Percentiles rank a stretch among this genome's conserved stretches.
phyloP scores from a whole-genome alignment of 768 basidiomycete species.

The Rickenella mellea region DNA sequence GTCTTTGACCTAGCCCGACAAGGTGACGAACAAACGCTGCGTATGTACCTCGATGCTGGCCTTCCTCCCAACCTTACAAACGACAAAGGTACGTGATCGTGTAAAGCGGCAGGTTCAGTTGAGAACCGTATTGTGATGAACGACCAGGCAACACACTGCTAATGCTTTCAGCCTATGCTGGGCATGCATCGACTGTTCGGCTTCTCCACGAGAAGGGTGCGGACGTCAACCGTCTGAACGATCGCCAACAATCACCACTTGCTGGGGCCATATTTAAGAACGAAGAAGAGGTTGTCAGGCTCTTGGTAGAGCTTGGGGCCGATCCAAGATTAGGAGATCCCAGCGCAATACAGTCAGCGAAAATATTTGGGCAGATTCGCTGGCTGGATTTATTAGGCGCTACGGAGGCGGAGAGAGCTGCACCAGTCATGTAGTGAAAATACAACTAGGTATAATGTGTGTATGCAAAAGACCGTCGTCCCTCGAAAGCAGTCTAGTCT shows the following conservation, averaged over 20 bases:
- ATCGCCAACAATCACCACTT: slow-evolving; percentile 61
- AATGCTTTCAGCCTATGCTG: slow-evolving; percentile 71
- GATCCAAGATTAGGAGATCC: slow-evolving; percentile 60
- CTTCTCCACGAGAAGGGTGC: slow-evolving; percentile 47
- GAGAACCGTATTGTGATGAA: background rate
- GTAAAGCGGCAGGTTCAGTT: background rate
- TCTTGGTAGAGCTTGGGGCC: slow-evolving; percentile 44
- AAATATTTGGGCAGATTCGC: slow-evolving; percentile 55
- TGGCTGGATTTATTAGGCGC: slow-evolving; percentile 49
- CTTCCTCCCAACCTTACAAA: slow-evolving; percentile 69
- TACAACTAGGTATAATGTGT: background rate
- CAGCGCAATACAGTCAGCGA: slow-evolving; percentile 57
- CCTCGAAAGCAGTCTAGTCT: too few species aligned
- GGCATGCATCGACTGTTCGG: slow-evolving; percentile 44
- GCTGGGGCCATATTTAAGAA: slow-evolving; percentile 75
- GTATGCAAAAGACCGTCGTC: background rate
- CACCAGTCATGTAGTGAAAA: slow-evolving; percentile 7
- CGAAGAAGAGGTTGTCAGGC: slow-evolving; percentile 51
- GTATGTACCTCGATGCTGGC: slow-evolving; percentile 57
- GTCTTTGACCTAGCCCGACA: slow-evolving; percentile 70
- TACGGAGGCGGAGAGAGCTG: slow-evolving; percentile 39
- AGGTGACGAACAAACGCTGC: slow-evolving; percentile 42
- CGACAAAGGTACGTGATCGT: slow-evolving; percentile 39
- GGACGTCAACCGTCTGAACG: slow-evolving; percentile 63
- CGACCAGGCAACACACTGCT: slow-evolving; percentile 62